These are phyloP conservation scores for Citrus reticulata DNA, from an alignment of 345 rosid species.

Conservation along the genomic window DNA sequence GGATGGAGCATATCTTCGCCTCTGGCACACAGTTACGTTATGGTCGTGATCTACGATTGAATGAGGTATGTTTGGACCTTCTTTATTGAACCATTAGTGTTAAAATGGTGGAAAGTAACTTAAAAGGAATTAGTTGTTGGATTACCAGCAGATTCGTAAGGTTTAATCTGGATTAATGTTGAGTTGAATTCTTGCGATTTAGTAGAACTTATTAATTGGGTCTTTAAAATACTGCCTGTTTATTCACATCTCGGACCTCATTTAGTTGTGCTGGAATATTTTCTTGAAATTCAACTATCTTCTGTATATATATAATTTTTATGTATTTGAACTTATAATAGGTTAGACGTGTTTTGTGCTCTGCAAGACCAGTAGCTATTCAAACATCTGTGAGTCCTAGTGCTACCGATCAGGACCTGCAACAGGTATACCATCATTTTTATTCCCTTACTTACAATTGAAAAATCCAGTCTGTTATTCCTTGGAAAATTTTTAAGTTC, in stretches of 20 bases:
- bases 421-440: constrained; percentile 56
- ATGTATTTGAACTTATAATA: constrained; percentile 23
- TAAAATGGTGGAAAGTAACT: constrained; percentile 1
- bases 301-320: constrained; percentile 4
- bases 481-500: not conserved
- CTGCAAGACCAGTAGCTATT: constrained; percentile 82
- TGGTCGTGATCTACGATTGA: constrained; percentile 92
- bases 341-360: constrained; percentile 91
- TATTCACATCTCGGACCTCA: not conserved
- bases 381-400: constrained; percentile 75
- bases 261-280: not conserved
- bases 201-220: not conserved
- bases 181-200: not conserved
- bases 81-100: constrained; percentile 4
- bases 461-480: not conserved
- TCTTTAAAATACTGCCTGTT: not conserved
- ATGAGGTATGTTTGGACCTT: constrained; percentile 58
- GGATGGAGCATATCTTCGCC: constrained; percentile 97
- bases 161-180: not conserved
- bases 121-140: not conserved
- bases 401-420: constrained; percentile 90
- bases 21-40: constrained; percentile 76
- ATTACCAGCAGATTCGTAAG: not conserved
- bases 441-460: not conserved
- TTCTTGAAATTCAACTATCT: constrained; percentile 10